Percentiles rank a stretch among this genome's conserved stretches.
These are phyloP conservation scores for Thermomucor indicae-seudaticae DNA, from an alignment of 371 early-diverging fungal genomes.

Conservation along the genomic window DNA sequence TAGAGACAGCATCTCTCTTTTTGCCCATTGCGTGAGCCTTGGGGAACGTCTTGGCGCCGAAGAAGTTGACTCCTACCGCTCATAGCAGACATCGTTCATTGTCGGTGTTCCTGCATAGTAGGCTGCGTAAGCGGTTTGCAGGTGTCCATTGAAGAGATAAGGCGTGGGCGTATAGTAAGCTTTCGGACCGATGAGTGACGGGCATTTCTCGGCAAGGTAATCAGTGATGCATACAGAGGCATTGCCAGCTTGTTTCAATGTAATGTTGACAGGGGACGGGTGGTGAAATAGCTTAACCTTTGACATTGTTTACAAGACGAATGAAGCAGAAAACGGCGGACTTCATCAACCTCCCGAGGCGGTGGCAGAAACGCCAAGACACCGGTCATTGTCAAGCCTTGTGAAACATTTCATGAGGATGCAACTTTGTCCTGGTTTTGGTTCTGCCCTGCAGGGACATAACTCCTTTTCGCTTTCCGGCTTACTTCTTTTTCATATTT, in stretches of 20 bases:
- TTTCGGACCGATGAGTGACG: slow-evolving; percentile 35
- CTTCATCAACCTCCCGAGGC: no score
- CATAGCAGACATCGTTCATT: slow-evolving; percentile 40
- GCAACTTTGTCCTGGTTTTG: no score
- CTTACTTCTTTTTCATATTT: not conserved
- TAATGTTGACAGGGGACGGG: slow-evolving; percentile 4
- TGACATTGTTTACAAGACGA: no score
- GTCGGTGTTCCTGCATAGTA: slow-evolving; percentile 35
- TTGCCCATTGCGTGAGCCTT: not conserved
- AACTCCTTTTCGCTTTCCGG: no score
- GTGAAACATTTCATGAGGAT: no score
- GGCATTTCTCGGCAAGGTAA: slow-evolving; percentile 36
- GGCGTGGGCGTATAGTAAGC: slow-evolving; percentile 45
- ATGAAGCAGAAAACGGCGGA: no score
- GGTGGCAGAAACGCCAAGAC: not conserved
- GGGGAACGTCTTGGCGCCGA: not conserved
- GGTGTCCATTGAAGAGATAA: slow-evolving; percentile 58
- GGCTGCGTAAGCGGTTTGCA: slow-evolving; percentile 62
- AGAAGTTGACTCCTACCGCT: slow-evolving; percentile 49
- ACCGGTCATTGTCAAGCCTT: no score
- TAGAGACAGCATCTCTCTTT: slow-evolving; percentile 58
- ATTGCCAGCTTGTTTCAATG: slow-evolving; percentile 10
- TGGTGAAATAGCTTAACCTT: slow-evolving; percentile 11
- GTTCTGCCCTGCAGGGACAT: no score
- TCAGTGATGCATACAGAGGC: slow-evolving; percentile 25